Evolutionary conservation across 2,329 filamentous ascomycete genomes (phyloP).

Genomic region (Tolypocladium nubicola): DNA sequence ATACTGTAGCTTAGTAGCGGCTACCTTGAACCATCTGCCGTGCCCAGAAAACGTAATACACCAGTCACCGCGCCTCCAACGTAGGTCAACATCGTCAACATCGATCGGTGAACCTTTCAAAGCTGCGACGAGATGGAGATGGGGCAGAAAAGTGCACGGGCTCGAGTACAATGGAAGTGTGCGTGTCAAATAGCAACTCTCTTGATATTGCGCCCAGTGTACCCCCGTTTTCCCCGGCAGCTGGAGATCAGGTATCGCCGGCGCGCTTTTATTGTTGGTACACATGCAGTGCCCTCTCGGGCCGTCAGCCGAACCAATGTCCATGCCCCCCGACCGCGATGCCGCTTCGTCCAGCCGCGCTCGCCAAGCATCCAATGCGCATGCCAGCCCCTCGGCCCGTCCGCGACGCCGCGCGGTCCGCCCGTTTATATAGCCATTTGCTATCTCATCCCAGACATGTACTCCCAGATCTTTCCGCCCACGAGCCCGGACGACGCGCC

Average conservation of each 20-base stretch:
- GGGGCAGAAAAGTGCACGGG: too few species aligned
- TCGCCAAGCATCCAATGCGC: neutral
- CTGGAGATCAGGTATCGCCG: neutral
- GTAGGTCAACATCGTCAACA: too few species aligned
- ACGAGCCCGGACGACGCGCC: neutral
- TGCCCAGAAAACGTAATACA: neutral
- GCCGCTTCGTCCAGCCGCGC: neutral
- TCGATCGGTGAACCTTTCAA: neutral
- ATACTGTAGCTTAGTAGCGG: neutral
- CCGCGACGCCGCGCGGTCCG: neutral
- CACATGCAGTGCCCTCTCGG: neutral
- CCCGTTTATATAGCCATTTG: neutral
- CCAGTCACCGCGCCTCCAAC: neutral
- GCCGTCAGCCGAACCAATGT: too few species aligned
- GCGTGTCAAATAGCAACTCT: too few species aligned
- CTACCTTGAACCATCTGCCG: neutral
- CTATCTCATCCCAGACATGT: neutral
- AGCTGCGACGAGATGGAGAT: too few species aligned
- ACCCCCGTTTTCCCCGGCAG: neutral
- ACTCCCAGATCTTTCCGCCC: neutral
- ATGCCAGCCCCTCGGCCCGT: neutral
- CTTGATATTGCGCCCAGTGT: neutral
- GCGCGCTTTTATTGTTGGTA: neutral
- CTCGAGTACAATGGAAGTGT: too few species aligned
- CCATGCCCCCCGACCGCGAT: neutral